Conservation (phyloP, 176 grass and related monocot genomes). For the Ensete ventricosum region DNA sequence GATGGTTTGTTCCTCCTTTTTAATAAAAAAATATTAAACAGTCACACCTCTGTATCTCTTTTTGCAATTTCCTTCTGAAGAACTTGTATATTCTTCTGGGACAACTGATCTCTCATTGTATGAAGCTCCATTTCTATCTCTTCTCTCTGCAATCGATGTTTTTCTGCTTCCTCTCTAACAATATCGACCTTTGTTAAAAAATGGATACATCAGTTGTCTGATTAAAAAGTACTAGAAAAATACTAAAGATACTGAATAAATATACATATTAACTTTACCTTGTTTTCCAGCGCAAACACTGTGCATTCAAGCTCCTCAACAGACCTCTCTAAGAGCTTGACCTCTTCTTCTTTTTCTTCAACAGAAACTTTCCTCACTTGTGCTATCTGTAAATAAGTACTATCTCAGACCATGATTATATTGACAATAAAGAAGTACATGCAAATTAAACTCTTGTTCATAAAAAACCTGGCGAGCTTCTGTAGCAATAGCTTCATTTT, state of each 20-base stretch:
- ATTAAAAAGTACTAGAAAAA: neutral
- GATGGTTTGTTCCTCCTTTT: neutral
- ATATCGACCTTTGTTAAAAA: conserved; percentile 50
- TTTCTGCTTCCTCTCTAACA: conserved; percentile 71
- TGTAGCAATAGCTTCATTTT: conserved; percentile 80
- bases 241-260: conserved; percentile 9
- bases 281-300: conserved; percentile 68
- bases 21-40: neutral
- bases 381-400: conserved; percentile 46
- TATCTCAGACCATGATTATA: conserved; percentile 3
- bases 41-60: conserved; percentile 73
- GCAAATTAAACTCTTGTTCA: conserved; percentile 14
- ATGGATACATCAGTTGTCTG: conserved; percentile 12
- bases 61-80: conserved; percentile 71
- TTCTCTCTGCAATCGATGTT: conserved; percentile 62
- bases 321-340: conserved; percentile 77
- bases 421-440: conserved; percentile 1
- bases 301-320: conserved; percentile 78
- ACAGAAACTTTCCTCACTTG: conserved; percentile 59
- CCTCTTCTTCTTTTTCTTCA: conserved; percentile 85
- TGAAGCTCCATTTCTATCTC: conserved; percentile 71
- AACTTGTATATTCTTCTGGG: conserved; percentile 51
- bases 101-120: conserved; percentile 52
- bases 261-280: conserved; percentile 31
- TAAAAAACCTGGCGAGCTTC: conserved; percentile 70